A percentile compares a stretch with the other conserved stretches of the same genome.
Evolutionary conservation across 176 grass and related monocot genomes (phyloP).

Genomic region (Canna indica): DNA sequence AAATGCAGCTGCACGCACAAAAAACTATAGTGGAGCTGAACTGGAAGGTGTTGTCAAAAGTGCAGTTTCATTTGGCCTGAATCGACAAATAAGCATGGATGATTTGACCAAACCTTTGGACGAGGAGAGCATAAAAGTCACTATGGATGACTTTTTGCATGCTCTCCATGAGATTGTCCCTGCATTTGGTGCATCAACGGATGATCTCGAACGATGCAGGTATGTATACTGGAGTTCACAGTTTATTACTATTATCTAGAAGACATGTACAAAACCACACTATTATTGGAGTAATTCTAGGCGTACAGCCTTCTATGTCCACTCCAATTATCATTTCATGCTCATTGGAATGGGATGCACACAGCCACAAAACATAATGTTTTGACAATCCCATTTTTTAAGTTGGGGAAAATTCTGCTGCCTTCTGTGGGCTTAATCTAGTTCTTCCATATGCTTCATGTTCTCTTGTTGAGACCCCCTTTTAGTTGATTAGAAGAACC

Average conservation of each 20-base stretch:
- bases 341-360: no score
- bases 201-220: slow-evolving; percentile 98
- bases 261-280: not conserved
- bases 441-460: no score
- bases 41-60: slow-evolving; percentile 98
- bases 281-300: not conserved
- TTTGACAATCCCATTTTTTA: no score
- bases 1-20: slow-evolving; percentile 82
- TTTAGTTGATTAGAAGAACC: no score
- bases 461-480: no score
- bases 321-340: not conserved
- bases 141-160: slow-evolving; percentile 95
- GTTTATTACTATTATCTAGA: not conserved
- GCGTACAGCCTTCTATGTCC: not conserved
- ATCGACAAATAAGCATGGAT: slow-evolving; percentile 90
- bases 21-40: slow-evolving; percentile 97
- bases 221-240: slow-evolving; percentile 15
- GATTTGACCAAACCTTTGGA: slow-evolving; percentile 80
- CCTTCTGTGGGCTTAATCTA: no score
- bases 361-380: no score
- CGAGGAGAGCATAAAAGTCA: slow-evolving; percentile 95
- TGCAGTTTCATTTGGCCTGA: slow-evolving; percentile 82
- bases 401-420: no score
- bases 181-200: slow-evolving; percentile 88
- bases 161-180: slow-evolving; percentile 86